phyloP scores from a whole-genome alignment of 371 early-diverging fungal genomes.

The Mucor mucedo region DNA sequence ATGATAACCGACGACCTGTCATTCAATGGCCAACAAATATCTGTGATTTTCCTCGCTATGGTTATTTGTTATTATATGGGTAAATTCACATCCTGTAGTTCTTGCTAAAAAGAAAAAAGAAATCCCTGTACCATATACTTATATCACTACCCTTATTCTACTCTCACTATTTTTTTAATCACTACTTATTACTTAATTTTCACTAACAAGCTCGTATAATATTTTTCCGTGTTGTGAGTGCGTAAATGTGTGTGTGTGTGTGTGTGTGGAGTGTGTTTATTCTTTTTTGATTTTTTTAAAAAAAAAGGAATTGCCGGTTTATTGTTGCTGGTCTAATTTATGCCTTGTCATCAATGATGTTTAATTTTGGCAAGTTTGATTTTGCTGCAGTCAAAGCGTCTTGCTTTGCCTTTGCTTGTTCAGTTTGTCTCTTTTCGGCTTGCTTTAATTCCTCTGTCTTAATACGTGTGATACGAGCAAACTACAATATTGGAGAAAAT shows the following conservation, averaged over 20 bases:
- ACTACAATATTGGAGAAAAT: background rate
- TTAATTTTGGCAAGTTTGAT: constrained; percentile 61
- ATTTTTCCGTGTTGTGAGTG: no score
- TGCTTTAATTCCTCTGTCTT: constrained; percentile 66
- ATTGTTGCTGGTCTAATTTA: background rate
- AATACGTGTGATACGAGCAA: constrained; percentile 58
- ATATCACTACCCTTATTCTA: background rate
- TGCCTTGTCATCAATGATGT: constrained; percentile 54
- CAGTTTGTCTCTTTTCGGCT: constrained; percentile 57
- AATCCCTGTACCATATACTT: background rate
- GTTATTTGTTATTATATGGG: constrained; percentile 57
- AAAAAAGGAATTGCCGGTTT: background rate
- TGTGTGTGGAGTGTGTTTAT: no score
- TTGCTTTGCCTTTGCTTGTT: constrained; percentile 52
- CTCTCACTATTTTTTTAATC: background rate
- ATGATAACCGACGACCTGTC: constrained; percentile 54
- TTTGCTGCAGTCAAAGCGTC: constrained; percentile 61
- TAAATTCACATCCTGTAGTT: constrained; percentile 45
- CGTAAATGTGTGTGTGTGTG: no score
- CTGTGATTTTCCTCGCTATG: constrained; percentile 54
- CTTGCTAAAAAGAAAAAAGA: constrained; percentile 7
- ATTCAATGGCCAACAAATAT: constrained; percentile 57
- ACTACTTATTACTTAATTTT: background rate
- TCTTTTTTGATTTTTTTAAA: background rate
- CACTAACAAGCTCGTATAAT: no score